Percentiles rank a stretch among this genome's conserved stretches.
These are phyloP conservation scores for Colletotrichum lupini DNA, from an alignment of 2,329 filamentous ascomycete species.

Conservation along the genomic window DNA sequence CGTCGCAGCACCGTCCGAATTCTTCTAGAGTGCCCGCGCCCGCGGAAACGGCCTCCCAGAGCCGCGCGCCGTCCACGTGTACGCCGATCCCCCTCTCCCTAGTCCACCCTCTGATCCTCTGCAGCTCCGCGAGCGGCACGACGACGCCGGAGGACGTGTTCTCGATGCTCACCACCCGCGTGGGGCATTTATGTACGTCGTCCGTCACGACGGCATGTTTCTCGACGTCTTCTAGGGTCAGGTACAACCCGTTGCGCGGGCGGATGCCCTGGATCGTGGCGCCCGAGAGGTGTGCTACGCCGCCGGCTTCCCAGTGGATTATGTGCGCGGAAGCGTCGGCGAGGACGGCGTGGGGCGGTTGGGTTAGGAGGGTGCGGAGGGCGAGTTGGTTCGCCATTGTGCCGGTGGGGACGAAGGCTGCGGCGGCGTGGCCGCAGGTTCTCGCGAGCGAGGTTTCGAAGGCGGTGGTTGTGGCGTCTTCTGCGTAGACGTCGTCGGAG, in stretches of 20 bases:
- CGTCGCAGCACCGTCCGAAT: slow-evolving; percentile 59
- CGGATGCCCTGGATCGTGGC: slow-evolving; percentile 65
- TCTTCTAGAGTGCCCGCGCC: slow-evolving; percentile 54
- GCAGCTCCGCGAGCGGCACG: slow-evolving; percentile 74
- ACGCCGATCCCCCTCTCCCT: slow-evolving; percentile 55
- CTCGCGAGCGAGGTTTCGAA: slow-evolving; percentile 67
- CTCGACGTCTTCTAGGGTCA: slow-evolving; percentile 56
- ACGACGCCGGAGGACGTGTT: slow-evolving; percentile 67
- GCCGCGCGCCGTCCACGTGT: slow-evolving; percentile 63
- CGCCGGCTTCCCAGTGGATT: slow-evolving; percentile 66
- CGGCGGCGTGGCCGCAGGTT: slow-evolving; percentile 69
- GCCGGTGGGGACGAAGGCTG: slow-evolving; percentile 78
- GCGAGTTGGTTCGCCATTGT: slow-evolving; percentile 87
- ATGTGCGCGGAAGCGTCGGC: slow-evolving; percentile 78
- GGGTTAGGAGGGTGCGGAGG: slow-evolving; percentile 74
- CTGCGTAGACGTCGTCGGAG: slow-evolving; percentile 80
- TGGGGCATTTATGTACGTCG: slow-evolving; percentile 54
- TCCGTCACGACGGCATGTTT: slow-evolving; percentile 51
- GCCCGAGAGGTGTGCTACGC: slow-evolving; percentile 70
- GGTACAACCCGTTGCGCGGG: slow-evolving; percentile 49
- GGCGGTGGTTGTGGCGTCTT: slow-evolving; percentile 75
- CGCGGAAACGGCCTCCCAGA: slow-evolving; percentile 61
- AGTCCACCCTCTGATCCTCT: slow-evolving; percentile 73
- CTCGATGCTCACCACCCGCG: slow-evolving; percentile 53
- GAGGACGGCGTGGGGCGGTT: slow-evolving; percentile 77